phyloP scores from a whole-genome alignment of 2,329 filamentous ascomycete species.

The Penicillium sp. region DNA sequence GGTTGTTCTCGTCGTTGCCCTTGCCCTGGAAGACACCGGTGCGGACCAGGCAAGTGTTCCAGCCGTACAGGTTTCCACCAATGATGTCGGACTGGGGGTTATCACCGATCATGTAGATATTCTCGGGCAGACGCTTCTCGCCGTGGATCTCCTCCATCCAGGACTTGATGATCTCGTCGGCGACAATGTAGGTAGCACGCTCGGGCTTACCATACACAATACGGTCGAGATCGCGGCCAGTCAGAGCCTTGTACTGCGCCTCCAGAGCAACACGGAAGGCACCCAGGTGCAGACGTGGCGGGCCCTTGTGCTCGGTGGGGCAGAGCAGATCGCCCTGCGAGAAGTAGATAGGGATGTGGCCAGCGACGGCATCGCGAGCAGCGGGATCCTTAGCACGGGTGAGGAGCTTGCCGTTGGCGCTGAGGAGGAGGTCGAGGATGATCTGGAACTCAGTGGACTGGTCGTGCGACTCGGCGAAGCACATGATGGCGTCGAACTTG shows the following conservation, averaged over 20 bases:
- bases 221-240: constrained; percentile 70
- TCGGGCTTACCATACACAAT: constrained; percentile 77
- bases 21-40: constrained; percentile 78
- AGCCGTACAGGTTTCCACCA: constrained; percentile 77
- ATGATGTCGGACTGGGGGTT: constrained; percentile 74
- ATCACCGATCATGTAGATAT: constrained; percentile 77
- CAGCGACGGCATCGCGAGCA: constrained; percentile 35
- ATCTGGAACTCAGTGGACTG: constrained; percentile 75
- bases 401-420: constrained; percentile 66
- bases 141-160: constrained; percentile 78
- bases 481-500: constrained; percentile 73
- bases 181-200: constrained; percentile 73
- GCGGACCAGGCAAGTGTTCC: constrained; percentile 77
- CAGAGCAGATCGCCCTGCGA: constrained; percentile 67
- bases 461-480: constrained; percentile 73
- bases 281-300: constrained; percentile 70
- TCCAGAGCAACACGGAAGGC: constrained; percentile 73
- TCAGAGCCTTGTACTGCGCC: constrained; percentile 66
- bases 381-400: constrained; percentile 68
- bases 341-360: constrained; percentile 75
- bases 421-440: constrained; percentile 71
- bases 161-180: constrained; percentile 68
- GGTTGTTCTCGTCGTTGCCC: constrained; percentile 74
- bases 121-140: constrained; percentile 67
- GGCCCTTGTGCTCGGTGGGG: constrained; percentile 63